Evolutionary conservation across 2,329 filamentous ascomycete genomes (phyloP), one percentile per base, ranked within the genome.

Genomic region (Paracoccidioides brasiliensis): DNA sequence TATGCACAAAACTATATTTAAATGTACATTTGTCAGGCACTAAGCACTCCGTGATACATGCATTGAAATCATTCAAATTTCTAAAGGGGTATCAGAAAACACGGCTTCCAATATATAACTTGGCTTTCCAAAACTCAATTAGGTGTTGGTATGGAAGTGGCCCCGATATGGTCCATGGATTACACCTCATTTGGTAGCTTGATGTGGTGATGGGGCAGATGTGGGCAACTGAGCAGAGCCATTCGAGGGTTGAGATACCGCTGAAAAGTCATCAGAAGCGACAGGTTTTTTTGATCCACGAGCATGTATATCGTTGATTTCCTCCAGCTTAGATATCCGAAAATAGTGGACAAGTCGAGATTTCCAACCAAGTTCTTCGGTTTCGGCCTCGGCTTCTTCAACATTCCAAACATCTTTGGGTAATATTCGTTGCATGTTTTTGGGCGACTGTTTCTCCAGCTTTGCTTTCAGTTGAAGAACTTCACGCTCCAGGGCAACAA

Each of bases 401-500:
- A 63, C 60, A 53, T 72, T 69, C 64, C 70, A 73, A 1, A 74
- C 64, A 45, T 71, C 68, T 10, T 63, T 64, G n/a, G 72, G 70
- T 8, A 75, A 61, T 37, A 75, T 70, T 7, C 68, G 64, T 42
- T 63, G 58, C n/a, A 59, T 55, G 0, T 62, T 56, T 50, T 70
- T 69, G 8, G 61, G 53, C 2, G 64, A 52, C 14, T 55, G 52
- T 50, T 44, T 66, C 63, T 64, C 68, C 45, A 69, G 64, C 59
- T 72, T 71, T 9, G 68, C 67, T 55, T 69, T 70, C 40, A 74
- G 63, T 15, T 66, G 64, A 8, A 77, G 56, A 22, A 76, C 58
- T 61, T 77, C 75, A 54, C 72, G 73, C 61, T 78, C 75, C 44
- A 78, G 58, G 9, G 71, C 68, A 7, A 73, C 65, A 43, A 77